Percentiles rank a stretch among this genome's conserved stretches.
Evolutionary conservation across 2,329 filamentous ascomycete species (phyloP).

Genomic region (Nigrospora sphaerica): DNA sequence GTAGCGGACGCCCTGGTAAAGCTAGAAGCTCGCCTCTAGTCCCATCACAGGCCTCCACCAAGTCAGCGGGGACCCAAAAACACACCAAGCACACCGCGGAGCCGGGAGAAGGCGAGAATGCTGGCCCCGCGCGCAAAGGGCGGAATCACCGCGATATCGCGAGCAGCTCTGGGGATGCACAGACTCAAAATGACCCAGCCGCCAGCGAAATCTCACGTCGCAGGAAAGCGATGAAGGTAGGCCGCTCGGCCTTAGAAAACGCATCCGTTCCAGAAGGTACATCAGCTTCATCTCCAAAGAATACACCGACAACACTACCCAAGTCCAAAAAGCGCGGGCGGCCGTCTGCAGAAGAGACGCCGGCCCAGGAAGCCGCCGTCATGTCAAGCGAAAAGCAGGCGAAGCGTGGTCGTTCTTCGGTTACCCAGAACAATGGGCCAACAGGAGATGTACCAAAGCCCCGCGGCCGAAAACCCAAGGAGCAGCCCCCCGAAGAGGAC

Average conservation of each 20-base stretch:
- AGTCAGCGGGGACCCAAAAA: no score
- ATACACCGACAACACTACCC: neutral
- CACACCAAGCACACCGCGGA: no score
- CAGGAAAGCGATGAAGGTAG: neutral
- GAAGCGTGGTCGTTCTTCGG: slow-evolving; percentile 19
- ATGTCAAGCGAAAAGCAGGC: slow-evolving; percentile 5
- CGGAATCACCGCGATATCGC: no score
- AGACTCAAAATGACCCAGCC: no score
- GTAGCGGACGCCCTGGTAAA: no score
- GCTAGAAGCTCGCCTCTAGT: no score
- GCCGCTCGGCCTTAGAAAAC: neutral
- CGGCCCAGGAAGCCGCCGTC: slow-evolving; percentile 6
- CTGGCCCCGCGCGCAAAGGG: no score
- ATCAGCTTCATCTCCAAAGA: neutral
- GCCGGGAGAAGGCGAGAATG: no score
- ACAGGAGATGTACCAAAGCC: neutral
- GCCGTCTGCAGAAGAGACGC: neutral
- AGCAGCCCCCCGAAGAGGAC: slow-evolving; percentile 1
- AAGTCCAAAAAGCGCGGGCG: slow-evolving; percentile 1
- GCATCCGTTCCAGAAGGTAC: neutral
- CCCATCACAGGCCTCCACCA: no score
- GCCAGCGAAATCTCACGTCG: neutral
- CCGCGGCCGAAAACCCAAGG: neutral
- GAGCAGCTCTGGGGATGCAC: no score
- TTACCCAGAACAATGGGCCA: slow-evolving; percentile 6